Percentiles rank a stretch among this genome's conserved stretches.
These are phyloP conservation scores for Camelina sativa DNA, from an alignment of 345 rosid species.

Conservation along the genomic window DNA sequence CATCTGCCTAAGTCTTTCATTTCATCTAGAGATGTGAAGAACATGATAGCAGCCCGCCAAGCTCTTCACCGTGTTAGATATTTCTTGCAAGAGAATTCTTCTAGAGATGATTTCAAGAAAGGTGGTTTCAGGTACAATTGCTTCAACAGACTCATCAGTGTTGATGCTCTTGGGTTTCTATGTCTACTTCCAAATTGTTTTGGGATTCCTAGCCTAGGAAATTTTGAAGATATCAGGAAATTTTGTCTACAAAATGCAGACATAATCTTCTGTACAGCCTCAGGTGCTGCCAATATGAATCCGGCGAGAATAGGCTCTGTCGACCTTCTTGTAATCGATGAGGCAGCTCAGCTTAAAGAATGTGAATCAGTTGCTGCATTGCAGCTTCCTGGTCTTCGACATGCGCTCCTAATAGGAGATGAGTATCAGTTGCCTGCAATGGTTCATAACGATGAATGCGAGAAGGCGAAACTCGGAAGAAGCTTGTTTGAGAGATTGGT, in stretches of 20 bases:
- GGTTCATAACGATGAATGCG: conserved; percentile 42
- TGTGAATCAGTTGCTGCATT: conserved; percentile 55
- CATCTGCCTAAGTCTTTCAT: conserved; percentile 46
- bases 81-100: conserved; percentile 6
- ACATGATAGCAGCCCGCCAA: conserved; percentile 36
- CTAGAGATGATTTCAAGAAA: background rate
- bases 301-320: background rate
- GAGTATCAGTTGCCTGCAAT: conserved; percentile 53
- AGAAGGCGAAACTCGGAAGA: conserved; percentile 54
- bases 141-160: background rate
- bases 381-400: conserved; percentile 48
- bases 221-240: background rate
- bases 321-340: conserved; percentile 49
- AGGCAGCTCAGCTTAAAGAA: conserved; percentile 62
- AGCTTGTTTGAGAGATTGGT: conserved; percentile 74
- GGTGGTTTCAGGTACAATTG: background rate
- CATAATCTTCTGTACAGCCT: conserved; percentile 51
- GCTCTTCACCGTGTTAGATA: conserved; percentile 22
- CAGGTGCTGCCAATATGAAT: conserved; percentile 41
- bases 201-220: background rate
- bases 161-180: background rate
- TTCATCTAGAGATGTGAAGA: conserved; percentile 27
- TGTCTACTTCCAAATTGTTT: background rate
- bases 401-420: conserved; percentile 55
- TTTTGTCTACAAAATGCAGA: conserved; percentile 45